phyloP scores from a whole-genome alignment of 805 yeast species.

The Blastobotrys muscicola region DNA sequence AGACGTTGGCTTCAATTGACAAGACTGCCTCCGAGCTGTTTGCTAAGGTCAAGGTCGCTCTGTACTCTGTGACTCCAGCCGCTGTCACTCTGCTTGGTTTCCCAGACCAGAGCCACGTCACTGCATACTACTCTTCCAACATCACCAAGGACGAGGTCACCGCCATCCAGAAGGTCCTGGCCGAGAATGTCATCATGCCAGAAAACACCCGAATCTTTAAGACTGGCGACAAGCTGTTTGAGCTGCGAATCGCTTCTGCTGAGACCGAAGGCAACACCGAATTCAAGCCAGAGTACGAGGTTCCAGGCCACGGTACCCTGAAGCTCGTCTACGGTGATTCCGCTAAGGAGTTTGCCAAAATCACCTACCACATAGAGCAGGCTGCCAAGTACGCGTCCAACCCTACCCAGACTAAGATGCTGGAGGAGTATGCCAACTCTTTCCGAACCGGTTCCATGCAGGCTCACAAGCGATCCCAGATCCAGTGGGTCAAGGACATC shows the following conservation, averaged over 20 bases:
- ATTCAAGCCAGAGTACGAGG: slow-evolving; percentile 25
- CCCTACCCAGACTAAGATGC: slow-evolving; percentile 58
- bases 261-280: slow-evolving; percentile 27
- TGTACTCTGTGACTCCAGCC: slow-evolving; percentile 44
- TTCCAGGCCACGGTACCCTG: slow-evolving; percentile 36
- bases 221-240: slow-evolving; percentile 36
- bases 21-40: slow-evolving; percentile 26
- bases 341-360: slow-evolving; percentile 48
- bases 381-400: slow-evolving; percentile 64
- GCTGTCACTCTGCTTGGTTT: slow-evolving; percentile 56
- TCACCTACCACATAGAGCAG: slow-evolving; percentile 44
- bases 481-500: slow-evolving; percentile 78
- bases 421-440: slow-evolving; percentile 55
- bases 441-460: slow-evolving; percentile 76
- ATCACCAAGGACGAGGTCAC: slow-evolving; percentile 53
- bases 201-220: slow-evolving; percentile 75
- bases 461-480: slow-evolving; percentile 77
- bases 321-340: slow-evolving; percentile 72
- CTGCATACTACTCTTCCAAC: slow-evolving; percentile 59
- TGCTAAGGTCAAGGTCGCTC: slow-evolving; percentile 27
- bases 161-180: slow-evolving; percentile 55
- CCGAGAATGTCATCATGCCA: slow-evolving; percentile 55
- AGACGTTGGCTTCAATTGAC: slow-evolving; percentile 36
- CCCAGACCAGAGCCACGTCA: slow-evolving; percentile 65
- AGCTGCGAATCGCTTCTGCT: slow-evolving; percentile 63